Evolutionary conservation across 768 basidiomycete genomes (phyloP).

Genomic region (Lactarius indigo): DNA sequence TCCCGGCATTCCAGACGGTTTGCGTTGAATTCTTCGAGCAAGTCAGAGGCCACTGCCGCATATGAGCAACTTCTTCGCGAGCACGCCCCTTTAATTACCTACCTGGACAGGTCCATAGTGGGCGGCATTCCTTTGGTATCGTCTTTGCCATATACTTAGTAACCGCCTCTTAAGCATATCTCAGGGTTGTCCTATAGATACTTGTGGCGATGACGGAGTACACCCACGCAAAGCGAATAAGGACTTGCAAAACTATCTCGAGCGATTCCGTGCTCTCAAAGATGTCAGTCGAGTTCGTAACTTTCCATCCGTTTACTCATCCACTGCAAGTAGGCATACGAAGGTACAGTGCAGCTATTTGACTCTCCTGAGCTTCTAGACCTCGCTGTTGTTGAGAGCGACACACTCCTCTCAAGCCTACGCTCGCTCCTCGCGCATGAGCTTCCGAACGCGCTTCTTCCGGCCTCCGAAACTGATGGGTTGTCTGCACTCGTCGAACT

Average conservation of each 20-base stretch:
- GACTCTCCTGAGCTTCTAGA: conserved; percentile 24
- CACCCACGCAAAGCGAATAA: conserved; percentile 7
- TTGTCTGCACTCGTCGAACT: conserved; percentile 84
- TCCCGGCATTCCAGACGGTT: not conserved
- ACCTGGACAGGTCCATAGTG: conserved; percentile 3
- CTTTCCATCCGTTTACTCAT: conserved; percentile 6
- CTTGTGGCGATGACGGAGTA: not conserved
- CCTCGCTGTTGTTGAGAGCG: conserved; percentile 20
- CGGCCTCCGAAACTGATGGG: conserved; percentile 58
- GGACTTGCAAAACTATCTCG: conserved; percentile 1
- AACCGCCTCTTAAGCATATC: not conserved
- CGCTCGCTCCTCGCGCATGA: conserved; percentile 34
- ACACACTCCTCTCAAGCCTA: conserved; percentile 10
- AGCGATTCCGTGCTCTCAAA: conserved; percentile 7
- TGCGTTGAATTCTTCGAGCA: not conserved
- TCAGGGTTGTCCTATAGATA: not conserved
- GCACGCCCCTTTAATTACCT: conserved; percentile 16
- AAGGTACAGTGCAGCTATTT: conserved; percentile 20
- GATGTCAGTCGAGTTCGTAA: conserved; percentile 12
- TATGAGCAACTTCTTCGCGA: conserved; percentile 18
- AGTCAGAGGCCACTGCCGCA: conserved; percentile 10
- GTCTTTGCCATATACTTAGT: not conserved
- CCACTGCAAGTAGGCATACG: conserved; percentile 16
- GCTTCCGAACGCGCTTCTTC: conserved; percentile 72
- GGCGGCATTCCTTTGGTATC: conserved; percentile 8